A percentile compares a stretch with the other conserved stretches of the same genome.
Conservation (phyloP, 73 alveolate species). For the Tetrahymena malaccensis region DNA sequence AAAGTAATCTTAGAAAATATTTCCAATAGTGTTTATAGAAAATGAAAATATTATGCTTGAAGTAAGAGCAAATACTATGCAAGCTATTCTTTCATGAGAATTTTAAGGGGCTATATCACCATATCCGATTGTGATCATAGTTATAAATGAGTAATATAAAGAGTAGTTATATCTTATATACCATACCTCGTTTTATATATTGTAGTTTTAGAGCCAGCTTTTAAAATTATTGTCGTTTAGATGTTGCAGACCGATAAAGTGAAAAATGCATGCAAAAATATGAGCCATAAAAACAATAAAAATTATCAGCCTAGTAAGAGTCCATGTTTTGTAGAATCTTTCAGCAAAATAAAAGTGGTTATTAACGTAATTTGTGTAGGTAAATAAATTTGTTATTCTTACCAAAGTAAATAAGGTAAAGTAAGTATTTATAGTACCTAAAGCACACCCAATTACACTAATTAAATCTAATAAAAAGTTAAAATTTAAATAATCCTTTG, state of each 20-base stretch:
- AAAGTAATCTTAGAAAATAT: background rate
- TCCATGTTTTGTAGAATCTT: background rate
- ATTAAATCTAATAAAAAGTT: background rate
- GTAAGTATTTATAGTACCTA: background rate
- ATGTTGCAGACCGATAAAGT: background rate
- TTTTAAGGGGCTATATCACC: background rate
- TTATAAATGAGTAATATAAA: background rate
- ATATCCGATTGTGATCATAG: background rate
- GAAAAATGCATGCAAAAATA: background rate
- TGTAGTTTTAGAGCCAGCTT: background rate
- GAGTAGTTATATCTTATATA: background rate
- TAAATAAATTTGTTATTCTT: background rate
- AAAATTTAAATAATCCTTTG: background rate
- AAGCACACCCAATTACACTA: background rate
- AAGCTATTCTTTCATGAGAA: background rate
- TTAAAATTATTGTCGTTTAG: background rate
- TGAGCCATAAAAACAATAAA: background rate
- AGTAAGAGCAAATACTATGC: background rate
- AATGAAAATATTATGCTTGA: background rate
- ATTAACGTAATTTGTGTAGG: background rate
- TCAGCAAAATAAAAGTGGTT: background rate
- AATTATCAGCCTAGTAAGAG: background rate
- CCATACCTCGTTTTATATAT: background rate
- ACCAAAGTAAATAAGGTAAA: background rate
- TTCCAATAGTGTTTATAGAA: background rate